Evolutionary conservation across 2,329 filamentous ascomycete species (phyloP).

Genomic region (Beauveria asiatica): DNA sequence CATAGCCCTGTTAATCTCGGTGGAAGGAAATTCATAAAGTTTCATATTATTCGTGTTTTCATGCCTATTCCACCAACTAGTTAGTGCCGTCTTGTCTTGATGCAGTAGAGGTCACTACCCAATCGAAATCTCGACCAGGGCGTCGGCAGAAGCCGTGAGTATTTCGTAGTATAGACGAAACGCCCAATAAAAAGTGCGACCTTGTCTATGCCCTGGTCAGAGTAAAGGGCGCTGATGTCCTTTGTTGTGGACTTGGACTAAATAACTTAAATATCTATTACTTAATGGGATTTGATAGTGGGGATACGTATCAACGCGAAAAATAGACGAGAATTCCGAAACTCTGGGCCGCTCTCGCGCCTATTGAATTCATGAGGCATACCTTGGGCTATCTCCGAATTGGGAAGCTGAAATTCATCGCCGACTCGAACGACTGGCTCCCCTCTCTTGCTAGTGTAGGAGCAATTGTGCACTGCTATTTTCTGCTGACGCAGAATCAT

Average conservation of each 20-base stretch:
- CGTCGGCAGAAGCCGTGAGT: neutral
- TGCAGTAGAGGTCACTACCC: too few species aligned
- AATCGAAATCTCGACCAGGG: neutral
- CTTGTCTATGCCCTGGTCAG: neutral
- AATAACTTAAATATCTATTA: too few species aligned
- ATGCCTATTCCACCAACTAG: too few species aligned
- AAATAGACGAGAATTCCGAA: too few species aligned
- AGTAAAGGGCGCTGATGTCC: too few species aligned
- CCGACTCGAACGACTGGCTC: neutral
- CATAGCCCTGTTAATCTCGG: neutral
- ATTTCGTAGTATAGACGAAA: too few species aligned
- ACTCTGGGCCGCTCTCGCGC: too few species aligned
- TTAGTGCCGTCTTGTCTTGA: too few species aligned
- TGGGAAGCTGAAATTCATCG: neutral
- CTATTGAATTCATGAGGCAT: neutral
- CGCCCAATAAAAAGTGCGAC: too few species aligned
- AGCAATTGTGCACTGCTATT: neutral
- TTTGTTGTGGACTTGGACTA: too few species aligned
- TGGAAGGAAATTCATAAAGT: neutral
- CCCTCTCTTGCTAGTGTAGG: neutral
- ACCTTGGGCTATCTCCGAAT: neutral
- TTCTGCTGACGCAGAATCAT: neutral
- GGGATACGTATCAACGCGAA: too few species aligned
- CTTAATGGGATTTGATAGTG: too few species aligned
- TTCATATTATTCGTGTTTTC: neutral